Evolutionary conservation across 2,329 filamentous ascomycete species (phyloP).

Genomic region (Aureobasidium mangrovei): DNA sequence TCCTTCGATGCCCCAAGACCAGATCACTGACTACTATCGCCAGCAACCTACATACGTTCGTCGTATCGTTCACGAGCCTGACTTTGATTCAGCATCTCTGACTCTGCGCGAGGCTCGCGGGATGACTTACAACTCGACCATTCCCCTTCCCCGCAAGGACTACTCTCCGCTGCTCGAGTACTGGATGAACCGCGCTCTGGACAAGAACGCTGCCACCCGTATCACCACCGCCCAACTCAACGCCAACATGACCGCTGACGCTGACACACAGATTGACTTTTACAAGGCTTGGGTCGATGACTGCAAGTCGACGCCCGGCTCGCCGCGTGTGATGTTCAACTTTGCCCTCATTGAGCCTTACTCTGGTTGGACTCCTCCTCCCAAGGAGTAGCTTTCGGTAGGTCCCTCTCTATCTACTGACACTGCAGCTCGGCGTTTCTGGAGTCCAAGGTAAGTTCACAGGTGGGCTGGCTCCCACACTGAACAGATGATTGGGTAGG

Average conservation of each 20-base stretch:
- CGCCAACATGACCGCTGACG: not conserved
- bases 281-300: slow-evolving; percentile 8
- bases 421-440: too few relatives aligned
- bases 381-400: too few relatives aligned
- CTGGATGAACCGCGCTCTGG: not conserved
- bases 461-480: too few relatives aligned
- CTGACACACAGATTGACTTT: not conserved
- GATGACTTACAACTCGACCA: not conserved
- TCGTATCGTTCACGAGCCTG: not conserved
- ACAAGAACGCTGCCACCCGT: not conserved
- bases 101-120: not conserved
- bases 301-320: not conserved
- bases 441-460: too few relatives aligned
- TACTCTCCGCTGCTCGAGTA: slow-evolving; percentile 12
- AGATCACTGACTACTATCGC: not conserved
- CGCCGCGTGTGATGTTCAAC: not conserved
- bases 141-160: not conserved
- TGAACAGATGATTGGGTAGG: too few relatives aligned
- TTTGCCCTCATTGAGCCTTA: not conserved
- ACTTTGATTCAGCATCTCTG: not conserved
- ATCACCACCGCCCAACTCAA: not conserved
- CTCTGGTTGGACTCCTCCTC: not conserved
- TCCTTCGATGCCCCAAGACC: not conserved
- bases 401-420: too few relatives aligned
- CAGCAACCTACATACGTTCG: not conserved